phyloP scores from a whole-genome alignment of 441 rosid species.

The Pelargonium exstipulatum region DNA sequence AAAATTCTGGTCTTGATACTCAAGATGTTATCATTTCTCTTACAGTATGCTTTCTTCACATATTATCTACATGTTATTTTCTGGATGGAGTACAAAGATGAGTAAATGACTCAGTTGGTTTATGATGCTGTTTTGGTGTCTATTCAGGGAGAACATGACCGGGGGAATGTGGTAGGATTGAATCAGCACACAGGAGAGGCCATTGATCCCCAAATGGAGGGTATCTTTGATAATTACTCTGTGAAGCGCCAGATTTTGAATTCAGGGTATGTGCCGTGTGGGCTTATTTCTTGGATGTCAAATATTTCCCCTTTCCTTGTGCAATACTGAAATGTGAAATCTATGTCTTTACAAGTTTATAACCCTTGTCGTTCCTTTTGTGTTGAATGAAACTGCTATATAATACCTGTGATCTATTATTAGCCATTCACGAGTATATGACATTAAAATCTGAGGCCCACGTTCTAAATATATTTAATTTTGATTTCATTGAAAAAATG shows the following conservation, averaged over 20 bases:
- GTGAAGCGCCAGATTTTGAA: conserved; percentile 88
- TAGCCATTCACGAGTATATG: too few relatives aligned
- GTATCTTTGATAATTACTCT: conserved; percentile 86
- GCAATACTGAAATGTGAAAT: too few relatives aligned
- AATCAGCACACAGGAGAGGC: conserved; percentile 77
- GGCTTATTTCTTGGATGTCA: neutral
- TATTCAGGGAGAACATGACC: conserved; percentile 83
- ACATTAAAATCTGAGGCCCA: too few relatives aligned
- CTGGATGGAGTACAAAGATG: neutral
- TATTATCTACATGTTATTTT: neutral
- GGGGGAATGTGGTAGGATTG: conserved; percentile 79
- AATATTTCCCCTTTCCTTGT: neutral
- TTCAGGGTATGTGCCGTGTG: conserved; percentile 53
- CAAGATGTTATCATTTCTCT: conserved; percentile 86
- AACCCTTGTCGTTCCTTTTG: neutral
- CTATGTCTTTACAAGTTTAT: neutral
- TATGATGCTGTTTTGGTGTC: conserved; percentile 11
- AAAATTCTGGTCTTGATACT: conserved; percentile 90
- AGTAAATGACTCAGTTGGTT: neutral
- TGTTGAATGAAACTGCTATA: neutral
- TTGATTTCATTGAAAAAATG: neutral
- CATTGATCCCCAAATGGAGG: conserved; percentile 79
- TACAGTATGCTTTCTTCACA: conserved; percentile 39
- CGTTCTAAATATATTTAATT: too few relatives aligned
- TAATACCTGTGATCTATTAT: neutral